A percentile compares a stretch with the other conserved stretches of the same genome.
phyloP scores from a whole-genome alignment of 2,329 filamentous ascomycete genomes.

The Fusarium sp. region DNA sequence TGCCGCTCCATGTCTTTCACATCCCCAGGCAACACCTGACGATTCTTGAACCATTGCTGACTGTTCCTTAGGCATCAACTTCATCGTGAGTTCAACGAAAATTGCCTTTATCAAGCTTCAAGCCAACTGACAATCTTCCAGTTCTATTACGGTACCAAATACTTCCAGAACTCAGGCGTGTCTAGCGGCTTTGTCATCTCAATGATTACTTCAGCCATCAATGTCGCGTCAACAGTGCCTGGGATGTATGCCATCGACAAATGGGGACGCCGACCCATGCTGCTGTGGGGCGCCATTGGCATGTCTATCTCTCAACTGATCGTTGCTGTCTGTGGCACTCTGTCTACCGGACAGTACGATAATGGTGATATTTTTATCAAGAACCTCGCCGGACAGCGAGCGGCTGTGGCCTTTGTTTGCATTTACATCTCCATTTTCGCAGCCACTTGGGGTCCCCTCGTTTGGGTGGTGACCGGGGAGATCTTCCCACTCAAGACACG shows the following conservation, averaged over 20 bases:
- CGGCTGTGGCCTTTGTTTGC: constrained; percentile 71
- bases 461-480: constrained; percentile 61
- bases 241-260: constrained; percentile 53
- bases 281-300: constrained; percentile 70
- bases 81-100: constrained; percentile 50
- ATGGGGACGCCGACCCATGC: constrained; percentile 65
- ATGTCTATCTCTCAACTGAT: constrained; percentile 72
- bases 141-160: constrained; percentile 55
- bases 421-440: constrained; percentile 83
- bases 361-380: constrained; percentile 63
- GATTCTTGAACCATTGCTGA: too few relatives aligned
- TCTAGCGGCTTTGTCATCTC: constrained; percentile 51
- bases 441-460: constrained; percentile 71
- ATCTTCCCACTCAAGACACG: constrained; percentile 72
- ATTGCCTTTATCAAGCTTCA: too few relatives aligned
- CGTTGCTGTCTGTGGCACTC: constrained; percentile 68
- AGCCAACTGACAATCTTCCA: constrained; percentile 31
- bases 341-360: constrained; percentile 62
- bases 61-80: constrained; percentile 24
- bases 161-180: constrained; percentile 54
- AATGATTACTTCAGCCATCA: constrained; percentile 55
- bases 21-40: too few relatives aligned
- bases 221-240: constrained; percentile 52
- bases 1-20: too few relatives aligned
- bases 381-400: constrained; percentile 64